Conservation (phyloP, 768 basidiomycete genomes). For the Hericium erinaceus region DNA sequence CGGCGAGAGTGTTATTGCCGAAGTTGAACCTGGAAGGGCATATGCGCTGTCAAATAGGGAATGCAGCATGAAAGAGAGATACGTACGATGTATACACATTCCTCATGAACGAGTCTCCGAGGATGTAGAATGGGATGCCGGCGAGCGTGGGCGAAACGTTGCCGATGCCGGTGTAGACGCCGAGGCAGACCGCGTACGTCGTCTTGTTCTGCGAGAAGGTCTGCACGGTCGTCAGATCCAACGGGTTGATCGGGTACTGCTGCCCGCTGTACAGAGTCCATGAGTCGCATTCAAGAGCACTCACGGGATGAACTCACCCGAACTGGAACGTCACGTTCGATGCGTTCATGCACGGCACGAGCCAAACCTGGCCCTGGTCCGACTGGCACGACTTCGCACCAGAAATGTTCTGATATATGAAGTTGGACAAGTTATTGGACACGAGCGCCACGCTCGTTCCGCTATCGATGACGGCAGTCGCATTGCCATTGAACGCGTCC, state of each 20-base stretch:
- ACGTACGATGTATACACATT: not conserved
- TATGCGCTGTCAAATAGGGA: not conserved
- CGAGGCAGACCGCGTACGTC: not conserved
- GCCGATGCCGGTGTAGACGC: not conserved
- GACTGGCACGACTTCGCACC: not conserved
- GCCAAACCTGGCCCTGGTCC: not conserved
- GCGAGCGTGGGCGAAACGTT: not conserved
- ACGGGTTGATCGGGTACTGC: not conserved
- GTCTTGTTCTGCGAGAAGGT: not conserved
- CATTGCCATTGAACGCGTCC: not conserved
- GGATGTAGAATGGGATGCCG: not conserved
- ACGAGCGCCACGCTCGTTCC: not conserved
- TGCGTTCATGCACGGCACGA: not conserved
- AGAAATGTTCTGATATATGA: not conserved
- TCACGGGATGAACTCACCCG: not conserved
- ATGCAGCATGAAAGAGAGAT: not conserved
- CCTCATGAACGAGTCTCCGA: not conserved
- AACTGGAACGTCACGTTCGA: not conserved
- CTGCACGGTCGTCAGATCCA: not conserved
- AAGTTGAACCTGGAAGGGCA: not conserved
- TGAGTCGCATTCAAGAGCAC: not conserved
- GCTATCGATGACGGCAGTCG: not conserved
- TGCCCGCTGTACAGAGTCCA: not conserved
- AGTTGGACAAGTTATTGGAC: not conserved
- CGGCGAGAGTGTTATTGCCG: not conserved